Conservation (phyloP, 768 basidiomycete species). For the Hysterangium stoloniferum region DNA sequence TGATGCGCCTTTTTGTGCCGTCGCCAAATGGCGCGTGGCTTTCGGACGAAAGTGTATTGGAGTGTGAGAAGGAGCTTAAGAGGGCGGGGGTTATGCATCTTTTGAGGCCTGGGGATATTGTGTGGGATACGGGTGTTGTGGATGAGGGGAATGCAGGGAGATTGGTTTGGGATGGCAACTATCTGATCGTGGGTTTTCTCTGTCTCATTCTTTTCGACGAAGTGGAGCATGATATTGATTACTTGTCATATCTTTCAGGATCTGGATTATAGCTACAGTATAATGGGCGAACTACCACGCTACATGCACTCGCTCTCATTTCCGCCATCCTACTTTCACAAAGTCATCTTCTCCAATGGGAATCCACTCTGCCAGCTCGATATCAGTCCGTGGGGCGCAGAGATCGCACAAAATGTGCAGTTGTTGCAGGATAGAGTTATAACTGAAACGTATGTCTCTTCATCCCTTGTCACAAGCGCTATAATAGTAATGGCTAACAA, state of each 20-base stretch:
- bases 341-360: slow-evolving; percentile 55
- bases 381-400: slow-evolving; percentile 68
- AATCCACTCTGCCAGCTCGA: slow-evolving; percentile 60
- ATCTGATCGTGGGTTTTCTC: slow-evolving; percentile 58
- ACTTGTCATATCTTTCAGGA: slow-evolving; percentile 40
- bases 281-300: slow-evolving; percentile 67
- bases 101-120: slow-evolving; percentile 69
- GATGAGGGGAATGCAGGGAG: slow-evolving; percentile 83
- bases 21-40: slow-evolving; percentile 85
- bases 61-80: slow-evolving; percentile 75
- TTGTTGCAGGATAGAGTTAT: slow-evolving; percentile 68
- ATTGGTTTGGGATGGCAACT: slow-evolving; percentile 83
- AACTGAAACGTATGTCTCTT: slow-evolving; percentile 67
- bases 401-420: slow-evolving; percentile 67
- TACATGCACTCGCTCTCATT: slow-evolving; percentile 77
- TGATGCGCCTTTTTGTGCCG: slow-evolving; percentile 77
- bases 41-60: slow-evolving; percentile 69
- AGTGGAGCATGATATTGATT: background rate
- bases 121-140: slow-evolving; percentile 82
- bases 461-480: slow-evolving; percentile 2
- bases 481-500: background rate
- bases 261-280: slow-evolving; percentile 75
- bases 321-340: slow-evolving; percentile 85
- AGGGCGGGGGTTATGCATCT: slow-evolving; percentile 55
- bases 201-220: background rate